Evolutionary conservation across 768 basidiomycete genomes (phyloP).

Genomic region (Candolleomyces eurysporus): DNA sequence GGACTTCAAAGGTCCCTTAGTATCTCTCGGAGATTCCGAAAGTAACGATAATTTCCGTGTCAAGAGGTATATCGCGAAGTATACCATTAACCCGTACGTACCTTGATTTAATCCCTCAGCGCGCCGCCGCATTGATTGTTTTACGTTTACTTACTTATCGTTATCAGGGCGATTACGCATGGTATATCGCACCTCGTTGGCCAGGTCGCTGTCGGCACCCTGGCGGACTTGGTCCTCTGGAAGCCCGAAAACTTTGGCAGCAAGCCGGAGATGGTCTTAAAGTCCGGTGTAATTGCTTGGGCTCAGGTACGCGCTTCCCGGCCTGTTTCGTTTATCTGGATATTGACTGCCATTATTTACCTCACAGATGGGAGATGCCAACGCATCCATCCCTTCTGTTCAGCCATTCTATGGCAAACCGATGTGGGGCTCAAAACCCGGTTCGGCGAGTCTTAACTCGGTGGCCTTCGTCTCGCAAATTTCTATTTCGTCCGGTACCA

Average conservation of each 20-base stretch:
- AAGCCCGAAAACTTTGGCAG: conserved; percentile 90
- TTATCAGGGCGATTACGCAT: conserved; percentile 81
- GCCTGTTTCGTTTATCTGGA: background rate
- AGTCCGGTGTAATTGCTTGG: conserved; percentile 91
- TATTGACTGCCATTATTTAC: background rate
- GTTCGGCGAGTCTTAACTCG: conserved; percentile 81
- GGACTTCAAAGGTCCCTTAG: conserved; percentile 71
- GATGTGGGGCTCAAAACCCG: conserved; percentile 89
- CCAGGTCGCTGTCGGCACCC: conserved; percentile 72
- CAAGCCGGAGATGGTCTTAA: conserved; percentile 92
- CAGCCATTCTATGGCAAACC: conserved; percentile 84
- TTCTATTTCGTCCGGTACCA: conserved; percentile 38
- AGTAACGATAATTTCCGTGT: conserved; percentile 85
- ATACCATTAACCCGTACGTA: conserved; percentile 91
- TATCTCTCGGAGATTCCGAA: conserved; percentile 60
- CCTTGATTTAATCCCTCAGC: background rate
- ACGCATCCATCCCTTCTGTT: conserved; percentile 93
- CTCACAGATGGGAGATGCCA: conserved; percentile 90
- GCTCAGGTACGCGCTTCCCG: conserved; percentile 58
- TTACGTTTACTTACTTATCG: background rate
- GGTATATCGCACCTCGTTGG: conserved; percentile 89
- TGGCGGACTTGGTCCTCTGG: conserved; percentile 97
- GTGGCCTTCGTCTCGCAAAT: conserved; percentile 79
- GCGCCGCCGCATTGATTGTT: background rate
- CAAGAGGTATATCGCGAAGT: conserved; percentile 94